These are phyloP conservation scores for Lasiodiplodia sp. DNA, from an alignment of 2,329 filamentous ascomycete genomes.

Conservation along the genomic window DNA sequence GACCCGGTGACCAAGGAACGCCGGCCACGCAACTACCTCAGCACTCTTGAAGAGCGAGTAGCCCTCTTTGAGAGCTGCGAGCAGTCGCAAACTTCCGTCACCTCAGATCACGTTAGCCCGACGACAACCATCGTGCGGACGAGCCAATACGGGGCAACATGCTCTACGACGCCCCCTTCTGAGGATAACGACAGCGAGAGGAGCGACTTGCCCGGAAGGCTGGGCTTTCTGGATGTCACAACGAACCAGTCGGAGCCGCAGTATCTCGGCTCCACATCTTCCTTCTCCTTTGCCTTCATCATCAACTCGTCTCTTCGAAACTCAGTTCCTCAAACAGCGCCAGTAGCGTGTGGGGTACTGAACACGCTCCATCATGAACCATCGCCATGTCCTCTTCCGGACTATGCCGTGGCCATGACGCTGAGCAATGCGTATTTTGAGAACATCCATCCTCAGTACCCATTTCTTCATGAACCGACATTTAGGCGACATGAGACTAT, in stretches of 20 bases:
- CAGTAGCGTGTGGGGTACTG: neutral
- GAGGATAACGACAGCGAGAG: neutral
- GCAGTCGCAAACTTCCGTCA: constrained; percentile 38
- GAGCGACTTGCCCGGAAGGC: constrained; percentile 39
- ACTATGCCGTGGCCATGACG: neutral
- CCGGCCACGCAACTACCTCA: constrained; percentile 45
- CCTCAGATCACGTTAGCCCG: constrained; percentile 34
- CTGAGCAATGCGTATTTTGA: constrained; percentile 47
- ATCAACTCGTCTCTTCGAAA: constrained; percentile 35
- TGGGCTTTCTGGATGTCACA: constrained; percentile 43
- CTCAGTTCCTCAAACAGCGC: neutral
- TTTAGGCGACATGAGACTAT: constrained; percentile 42
- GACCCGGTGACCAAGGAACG: constrained; percentile 46
- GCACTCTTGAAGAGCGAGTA: constrained; percentile 40
- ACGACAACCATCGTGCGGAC: neutral
- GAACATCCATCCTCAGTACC: constrained; percentile 50
- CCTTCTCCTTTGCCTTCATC: constrained; percentile 44
- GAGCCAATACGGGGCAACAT: neutral
- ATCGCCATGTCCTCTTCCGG: neutral
- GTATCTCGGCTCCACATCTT: constrained; percentile 49
- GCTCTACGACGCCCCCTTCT: neutral
- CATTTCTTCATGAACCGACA: constrained; percentile 48
- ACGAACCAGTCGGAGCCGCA: constrained; percentile 47
- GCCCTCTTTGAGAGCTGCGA: constrained; percentile 43
- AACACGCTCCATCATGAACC: neutral